Conservation (phyloP, 331 rosid species). For the Acacia pycnantha region DNA sequence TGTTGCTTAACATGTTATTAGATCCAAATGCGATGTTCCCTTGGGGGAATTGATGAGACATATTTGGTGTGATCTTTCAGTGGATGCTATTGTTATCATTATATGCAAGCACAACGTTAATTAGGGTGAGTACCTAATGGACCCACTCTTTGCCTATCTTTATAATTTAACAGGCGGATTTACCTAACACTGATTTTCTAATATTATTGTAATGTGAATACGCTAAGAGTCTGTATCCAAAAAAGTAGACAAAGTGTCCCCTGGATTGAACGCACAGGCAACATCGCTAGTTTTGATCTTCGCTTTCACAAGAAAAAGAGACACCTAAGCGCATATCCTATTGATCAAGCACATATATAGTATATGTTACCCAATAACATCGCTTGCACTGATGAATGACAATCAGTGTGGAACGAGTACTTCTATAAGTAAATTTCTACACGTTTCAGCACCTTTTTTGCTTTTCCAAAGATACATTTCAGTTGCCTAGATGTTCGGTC, state of each 20-base stretch:
- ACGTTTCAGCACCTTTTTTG: not conserved
- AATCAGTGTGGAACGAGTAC: not conserved
- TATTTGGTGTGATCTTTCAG: conserved; percentile 11
- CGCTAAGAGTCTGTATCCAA: conserved; percentile 45
- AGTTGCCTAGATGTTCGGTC: not conserved
- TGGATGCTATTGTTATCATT: conserved; percentile 41
- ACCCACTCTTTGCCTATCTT: conserved; percentile 41
- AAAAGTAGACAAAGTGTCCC: conserved; percentile 58
- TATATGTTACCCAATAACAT: too few species aligned
- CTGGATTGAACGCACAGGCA: conserved; percentile 54
- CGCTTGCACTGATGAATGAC: not conserved
- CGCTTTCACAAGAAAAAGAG: conserved; percentile 1
- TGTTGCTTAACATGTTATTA: conserved; percentile 23
- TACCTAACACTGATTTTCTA: conserved; percentile 49
- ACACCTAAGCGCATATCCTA: not conserved
- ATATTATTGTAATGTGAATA: conserved; percentile 25
- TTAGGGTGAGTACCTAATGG: conserved; percentile 34
- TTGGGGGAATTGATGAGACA: conserved; percentile 33
- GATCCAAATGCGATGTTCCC: conserved; percentile 39
- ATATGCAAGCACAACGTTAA: conserved; percentile 33
- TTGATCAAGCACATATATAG: not conserved
- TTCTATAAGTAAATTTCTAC: not conserved
- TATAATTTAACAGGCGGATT: conserved; percentile 44
- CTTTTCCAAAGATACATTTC: not conserved
- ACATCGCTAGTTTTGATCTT: not conserved